Conservation (phyloP, 352 stramenopile genomes). For the Globisporangium recalcitrans region DNA sequence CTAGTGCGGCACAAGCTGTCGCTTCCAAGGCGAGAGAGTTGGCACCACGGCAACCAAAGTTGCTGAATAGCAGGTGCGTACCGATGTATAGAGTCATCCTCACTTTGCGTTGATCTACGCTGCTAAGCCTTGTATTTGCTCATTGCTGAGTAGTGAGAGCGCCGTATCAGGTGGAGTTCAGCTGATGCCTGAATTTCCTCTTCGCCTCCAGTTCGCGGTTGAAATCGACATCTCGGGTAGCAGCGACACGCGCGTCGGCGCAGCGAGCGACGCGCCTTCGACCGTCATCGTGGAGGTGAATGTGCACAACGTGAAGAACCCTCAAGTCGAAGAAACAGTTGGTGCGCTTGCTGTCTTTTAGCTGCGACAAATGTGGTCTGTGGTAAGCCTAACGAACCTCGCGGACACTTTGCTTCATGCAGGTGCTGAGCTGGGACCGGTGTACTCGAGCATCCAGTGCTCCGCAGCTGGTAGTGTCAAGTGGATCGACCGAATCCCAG, state of each 20-base stretch:
- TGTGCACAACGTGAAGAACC: slow-evolving; percentile 59
- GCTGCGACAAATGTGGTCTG: not conserved
- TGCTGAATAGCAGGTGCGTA: slow-evolving; percentile 50
- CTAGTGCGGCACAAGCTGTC: slow-evolving; percentile 17
- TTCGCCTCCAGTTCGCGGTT: slow-evolving; percentile 57
- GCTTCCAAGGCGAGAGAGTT: slow-evolving; percentile 60
- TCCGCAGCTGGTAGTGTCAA: slow-evolving; percentile 42
- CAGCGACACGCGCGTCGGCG: not conserved
- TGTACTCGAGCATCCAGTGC: slow-evolving; percentile 75
- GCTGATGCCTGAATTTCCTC: slow-evolving; percentile 51
- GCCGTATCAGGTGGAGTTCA: slow-evolving; percentile 22
- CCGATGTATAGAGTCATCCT: not conserved
- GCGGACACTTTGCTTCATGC: not conserved
- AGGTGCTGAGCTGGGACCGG: slow-evolving; percentile 41
- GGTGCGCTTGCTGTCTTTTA: slow-evolving; percentile 23
- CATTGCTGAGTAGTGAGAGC: slow-evolving; percentile 16
- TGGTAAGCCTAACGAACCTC: not conserved
- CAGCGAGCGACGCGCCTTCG: not conserved
- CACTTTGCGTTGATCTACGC: not conserved
- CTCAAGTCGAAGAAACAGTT: slow-evolving; percentile 33
- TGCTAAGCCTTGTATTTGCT: not conserved
- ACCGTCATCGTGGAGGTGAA: slow-evolving; percentile 40
- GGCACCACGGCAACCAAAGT: slow-evolving; percentile 37
- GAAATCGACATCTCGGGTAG: slow-evolving; percentile 37
- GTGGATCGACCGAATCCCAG: slow-evolving; percentile 80